Evolutionary conservation across 2,329 filamentous ascomycete species (phyloP), one percentile per base, ranked within the genome.

Genomic region (Samsoniella hepiali): DNA sequence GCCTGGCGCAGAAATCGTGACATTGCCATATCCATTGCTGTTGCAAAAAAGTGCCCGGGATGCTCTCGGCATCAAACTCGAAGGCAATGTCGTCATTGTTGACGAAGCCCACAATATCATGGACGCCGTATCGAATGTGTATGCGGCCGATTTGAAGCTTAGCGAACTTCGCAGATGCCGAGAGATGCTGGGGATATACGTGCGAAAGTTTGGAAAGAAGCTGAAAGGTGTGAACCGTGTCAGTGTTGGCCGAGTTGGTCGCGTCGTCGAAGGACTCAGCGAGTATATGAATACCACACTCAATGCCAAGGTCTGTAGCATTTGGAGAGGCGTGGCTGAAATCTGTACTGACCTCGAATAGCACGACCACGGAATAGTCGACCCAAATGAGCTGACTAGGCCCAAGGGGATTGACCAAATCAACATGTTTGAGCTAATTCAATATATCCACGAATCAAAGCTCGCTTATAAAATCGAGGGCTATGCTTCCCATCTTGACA

Each of bases 51-150:
- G 88, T 4, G 93, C 95, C 0, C 83, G 95, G 56, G 93, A 98
- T 65, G 93, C 95, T 0, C 81, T 99, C 0, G 89, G 90, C 0
- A 87, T 99, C 50, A 94, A 90, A 31, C 77, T 99, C 9, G 93
- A 96, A 69, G 87, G 88, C 5, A 95, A 96, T 71, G 82, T 99
- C 0, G 88, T 99, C n/a, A 90, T 99, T 32, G 91, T 99, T 55
- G 95, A 99, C 69, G 95, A 99, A 78, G 95, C 95, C 0, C 95
- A 99, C 73, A 99, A 99, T 72, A 85, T 99, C 59, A 97, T 97
- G 89, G 93, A 97, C 73, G 93, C 94, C 0, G 91, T 99, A 53
- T 86, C 91, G 17, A 89, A 88, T 53, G 95, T 97, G 40, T 88
- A 97, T 73, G 93, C 93, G 0, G 86, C 91, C 0, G 86, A 90